Conservation (phyloP, 2,329 filamentous ascomycete genomes). For the Lecanicillium sp. region DNA sequence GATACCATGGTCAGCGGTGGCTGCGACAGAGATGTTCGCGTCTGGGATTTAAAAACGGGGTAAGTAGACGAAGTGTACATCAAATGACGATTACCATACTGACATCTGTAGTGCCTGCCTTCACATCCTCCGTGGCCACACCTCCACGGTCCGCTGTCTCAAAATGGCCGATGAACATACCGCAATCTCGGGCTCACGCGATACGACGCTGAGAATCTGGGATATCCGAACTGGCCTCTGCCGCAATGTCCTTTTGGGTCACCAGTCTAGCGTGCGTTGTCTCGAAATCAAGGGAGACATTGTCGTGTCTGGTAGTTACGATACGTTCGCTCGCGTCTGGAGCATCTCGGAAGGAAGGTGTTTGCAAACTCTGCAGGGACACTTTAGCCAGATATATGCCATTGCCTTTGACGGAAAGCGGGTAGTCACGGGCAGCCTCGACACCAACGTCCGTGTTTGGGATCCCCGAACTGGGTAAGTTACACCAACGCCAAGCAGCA, state of each 20-base stretch:
- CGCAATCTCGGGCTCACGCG: slow-evolving; percentile 91
- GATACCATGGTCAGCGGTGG: slow-evolving; percentile 93
- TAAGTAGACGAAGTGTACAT: slow-evolving; percentile 36
- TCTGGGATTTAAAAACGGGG: slow-evolving; percentile 95
- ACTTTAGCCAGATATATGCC: slow-evolving; percentile 98
- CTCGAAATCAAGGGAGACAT: slow-evolving; percentile 94
- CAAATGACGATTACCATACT: neutral
- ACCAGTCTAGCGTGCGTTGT: slow-evolving; percentile 92
- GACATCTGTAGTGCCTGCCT: slow-evolving; percentile 54
- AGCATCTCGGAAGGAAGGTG: slow-evolving; percentile 94
- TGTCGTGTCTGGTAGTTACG: slow-evolving; percentile 96
- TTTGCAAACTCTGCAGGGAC: slow-evolving; percentile 80
- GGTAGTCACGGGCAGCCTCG: slow-evolving; percentile 90
- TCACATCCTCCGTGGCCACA: slow-evolving; percentile 86
- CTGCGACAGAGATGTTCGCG: slow-evolving; percentile 91
- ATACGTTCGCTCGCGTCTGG: slow-evolving; percentile 95
- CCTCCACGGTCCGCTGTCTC: slow-evolving; percentile 89
- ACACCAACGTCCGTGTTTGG: slow-evolving; percentile 97
- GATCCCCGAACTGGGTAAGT: slow-evolving; percentile 79
- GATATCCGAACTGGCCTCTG: slow-evolving; percentile 84
- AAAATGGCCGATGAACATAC: slow-evolving; percentile 96
- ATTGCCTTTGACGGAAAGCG: slow-evolving; percentile 93
- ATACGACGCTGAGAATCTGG: slow-evolving; percentile 93
- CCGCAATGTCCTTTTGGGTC: slow-evolving; percentile 85
- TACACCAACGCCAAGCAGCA: neutral